Evolutionary conservation across 129 eudicot species (phyloP).

Genomic region (Centella asiatica): DNA sequence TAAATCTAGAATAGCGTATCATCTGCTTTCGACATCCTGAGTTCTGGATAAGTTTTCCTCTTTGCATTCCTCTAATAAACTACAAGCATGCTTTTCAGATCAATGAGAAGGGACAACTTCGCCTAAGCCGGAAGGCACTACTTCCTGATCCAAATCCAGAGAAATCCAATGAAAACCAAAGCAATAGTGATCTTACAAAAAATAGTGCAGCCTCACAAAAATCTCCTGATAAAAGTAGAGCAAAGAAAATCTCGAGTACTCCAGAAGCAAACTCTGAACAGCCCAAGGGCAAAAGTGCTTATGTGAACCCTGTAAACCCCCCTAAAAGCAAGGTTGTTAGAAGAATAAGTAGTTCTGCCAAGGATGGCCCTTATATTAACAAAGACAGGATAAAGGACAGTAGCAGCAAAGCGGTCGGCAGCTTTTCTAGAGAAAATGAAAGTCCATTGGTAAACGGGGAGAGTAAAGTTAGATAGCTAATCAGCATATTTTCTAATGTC

Average conservation of each 20-base stretch:
- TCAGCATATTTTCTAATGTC: conserved; percentile 3
- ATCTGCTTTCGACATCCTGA: not conserved
- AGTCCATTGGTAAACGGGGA: conserved; percentile 57
- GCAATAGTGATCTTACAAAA: conserved; percentile 22
- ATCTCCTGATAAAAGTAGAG: conserved; percentile 35
- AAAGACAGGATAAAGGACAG: conserved; percentile 37
- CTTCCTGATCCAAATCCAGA: conserved; percentile 67
- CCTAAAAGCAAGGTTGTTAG: conserved; percentile 26
- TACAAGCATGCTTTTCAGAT: conserved; percentile 38
- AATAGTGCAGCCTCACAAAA: conserved; percentile 36
- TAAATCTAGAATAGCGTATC: not conserved
- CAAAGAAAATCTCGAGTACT: conserved; percentile 25
- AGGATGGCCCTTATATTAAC: conserved; percentile 20
- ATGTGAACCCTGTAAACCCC: conserved; percentile 3
- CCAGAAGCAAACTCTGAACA: conserved; percentile 14
- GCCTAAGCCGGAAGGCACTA: conserved; percentile 82
- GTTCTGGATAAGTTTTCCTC: not conserved
- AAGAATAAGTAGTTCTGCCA: conserved; percentile 20
- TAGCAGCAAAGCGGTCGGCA: conserved; percentile 32
- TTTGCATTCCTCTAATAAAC: not conserved
- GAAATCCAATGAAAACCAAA: conserved; percentile 37
- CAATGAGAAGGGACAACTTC: conserved; percentile 96
- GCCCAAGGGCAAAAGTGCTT: conserved; percentile 15
- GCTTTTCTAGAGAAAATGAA: conserved; percentile 33
- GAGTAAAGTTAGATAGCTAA: conserved; percentile 51